These are phyloP conservation scores for Rheum nobile DNA, from an alignment of 148 eudicot species.

Conservation along the genomic window DNA sequence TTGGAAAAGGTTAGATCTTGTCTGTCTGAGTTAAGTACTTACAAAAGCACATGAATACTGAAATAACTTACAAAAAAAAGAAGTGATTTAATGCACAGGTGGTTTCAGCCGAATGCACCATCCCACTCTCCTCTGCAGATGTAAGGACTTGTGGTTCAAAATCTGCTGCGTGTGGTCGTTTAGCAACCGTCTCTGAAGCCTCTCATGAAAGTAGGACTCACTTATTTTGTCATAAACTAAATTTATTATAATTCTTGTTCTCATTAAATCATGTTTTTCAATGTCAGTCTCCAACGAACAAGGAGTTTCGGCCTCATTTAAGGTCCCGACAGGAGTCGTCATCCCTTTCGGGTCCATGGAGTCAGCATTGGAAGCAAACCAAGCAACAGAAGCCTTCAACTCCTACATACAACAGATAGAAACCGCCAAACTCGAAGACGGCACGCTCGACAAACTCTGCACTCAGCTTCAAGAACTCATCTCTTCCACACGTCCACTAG, in stretches of 20 bases:
- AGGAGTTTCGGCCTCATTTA: conserved; percentile 86
- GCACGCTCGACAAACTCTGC: conserved; percentile 63
- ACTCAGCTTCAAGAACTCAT: conserved; percentile 51
- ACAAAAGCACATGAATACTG: neutral
- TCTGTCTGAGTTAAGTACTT: neutral
- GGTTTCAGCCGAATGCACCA: conserved; percentile 34
- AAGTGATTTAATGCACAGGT: conserved; percentile 30
- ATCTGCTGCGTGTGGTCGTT: conserved; percentile 76
- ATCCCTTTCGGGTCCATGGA: conserved; percentile 91
- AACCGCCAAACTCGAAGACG: conserved; percentile 55
- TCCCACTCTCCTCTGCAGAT: conserved; percentile 53
- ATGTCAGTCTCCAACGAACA: conserved; percentile 58
- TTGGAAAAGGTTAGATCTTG: neutral
- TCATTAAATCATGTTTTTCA: neutral
- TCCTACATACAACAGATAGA: conserved; percentile 55
- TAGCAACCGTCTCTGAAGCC: conserved; percentile 57
- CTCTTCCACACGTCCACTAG: conserved; percentile 39
- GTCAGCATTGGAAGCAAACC: conserved; percentile 44
- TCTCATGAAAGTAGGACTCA: conserved; percentile 52
- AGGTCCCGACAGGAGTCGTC: conserved; percentile 78
- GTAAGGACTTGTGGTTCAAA: conserved; percentile 70
- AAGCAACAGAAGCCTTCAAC: conserved; percentile 33
- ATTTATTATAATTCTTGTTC: neutral
- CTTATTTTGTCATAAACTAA: neutral
- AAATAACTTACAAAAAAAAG: neutral